Percentiles rank a stretch among this genome's conserved stretches.
phyloP scores from a whole-genome alignment of 345 rosid species.

The Erysimum cheiranthoides region DNA sequence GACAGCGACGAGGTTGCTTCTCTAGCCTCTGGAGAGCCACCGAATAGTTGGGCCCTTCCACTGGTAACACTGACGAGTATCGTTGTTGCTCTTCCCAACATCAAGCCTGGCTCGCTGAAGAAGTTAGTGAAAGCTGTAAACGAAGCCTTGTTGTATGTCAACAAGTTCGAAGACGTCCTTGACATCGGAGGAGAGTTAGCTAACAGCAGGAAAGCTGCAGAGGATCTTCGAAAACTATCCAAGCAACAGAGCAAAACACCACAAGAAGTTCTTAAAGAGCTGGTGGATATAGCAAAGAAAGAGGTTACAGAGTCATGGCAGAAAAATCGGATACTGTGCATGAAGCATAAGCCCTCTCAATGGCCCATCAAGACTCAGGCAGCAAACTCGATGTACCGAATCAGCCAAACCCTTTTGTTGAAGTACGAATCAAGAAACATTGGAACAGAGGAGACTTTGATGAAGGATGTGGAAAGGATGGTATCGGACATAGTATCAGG shows the following conservation, averaged over 20 bases:
- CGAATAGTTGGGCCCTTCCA: conserved; percentile 83
- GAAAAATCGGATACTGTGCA: conserved; percentile 32
- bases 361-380: conserved; percentile 80
- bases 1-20: conserved; percentile 57
- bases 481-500: conserved; percentile 72
- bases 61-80: conserved; percentile 73
- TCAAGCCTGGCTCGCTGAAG: conserved; percentile 43
- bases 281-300: conserved; percentile 59
- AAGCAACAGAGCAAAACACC: conserved; percentile 45
- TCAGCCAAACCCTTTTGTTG: conserved; percentile 63
- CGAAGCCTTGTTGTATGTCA: conserved; percentile 67
- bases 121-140: conserved; percentile 56
- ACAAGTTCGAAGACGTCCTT: conserved; percentile 55
- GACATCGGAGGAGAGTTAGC: conserved; percentile 45
- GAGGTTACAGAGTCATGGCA: conserved; percentile 52
- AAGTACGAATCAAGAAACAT: conserved; percentile 39
- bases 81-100: conserved; percentile 63
- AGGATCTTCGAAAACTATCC: conserved; percentile 60
- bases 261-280: conserved; percentile 58
- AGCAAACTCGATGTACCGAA: conserved; percentile 81
- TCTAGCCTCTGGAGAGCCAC: conserved; percentile 62
- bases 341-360: conserved; percentile 51
- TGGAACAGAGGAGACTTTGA: conserved; percentile 42
- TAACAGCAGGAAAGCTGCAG: conserved; percentile 63
- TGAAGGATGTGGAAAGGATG: conserved; percentile 55